Conservation (phyloP, 768 basidiomycete genomes). For the Boletus reticuloceps region DNA sequence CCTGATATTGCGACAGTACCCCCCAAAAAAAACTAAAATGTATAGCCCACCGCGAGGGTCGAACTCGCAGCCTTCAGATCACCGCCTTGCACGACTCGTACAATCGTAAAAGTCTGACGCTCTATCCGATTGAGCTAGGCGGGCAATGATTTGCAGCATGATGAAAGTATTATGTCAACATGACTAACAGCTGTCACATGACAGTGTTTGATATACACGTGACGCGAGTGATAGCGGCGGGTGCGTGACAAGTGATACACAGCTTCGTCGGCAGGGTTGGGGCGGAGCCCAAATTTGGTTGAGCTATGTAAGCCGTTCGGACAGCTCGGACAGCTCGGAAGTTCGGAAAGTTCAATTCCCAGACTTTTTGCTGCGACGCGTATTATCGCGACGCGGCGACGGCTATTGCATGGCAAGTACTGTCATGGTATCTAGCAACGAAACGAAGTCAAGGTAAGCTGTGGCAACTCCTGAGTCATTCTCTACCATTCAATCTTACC, state of each 20-base stretch:
- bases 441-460: constrained; percentile 39
- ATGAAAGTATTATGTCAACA: too few relatives aligned
- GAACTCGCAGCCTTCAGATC: constrained; percentile 84
- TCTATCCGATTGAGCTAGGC: constrained; percentile 70
- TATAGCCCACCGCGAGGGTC: constrained; percentile 80
- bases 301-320: too few relatives aligned
- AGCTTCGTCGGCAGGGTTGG: too few relatives aligned
- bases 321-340: too few relatives aligned
- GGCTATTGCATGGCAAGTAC: too few relatives aligned
- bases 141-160: constrained; percentile 30
- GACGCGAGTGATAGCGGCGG: too few relatives aligned
- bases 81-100: constrained; percentile 38
- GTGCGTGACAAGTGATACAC: too few relatives aligned
- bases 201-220: constrained; percentile 16
- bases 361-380: constrained; percentile 10
- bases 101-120: constrained; percentile 58
- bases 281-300: too few relatives aligned
- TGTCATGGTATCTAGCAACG: constrained; percentile 44
- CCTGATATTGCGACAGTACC: too few relatives aligned
- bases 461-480: neutral
- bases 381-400: neutral
- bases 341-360: too few relatives aligned
- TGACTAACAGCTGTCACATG: constrained; percentile 8
- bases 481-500: neutral
- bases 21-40: neutral